phyloP scores from a whole-genome alignment of 805 yeast species.

The Lipomyces kockii region DNA sequence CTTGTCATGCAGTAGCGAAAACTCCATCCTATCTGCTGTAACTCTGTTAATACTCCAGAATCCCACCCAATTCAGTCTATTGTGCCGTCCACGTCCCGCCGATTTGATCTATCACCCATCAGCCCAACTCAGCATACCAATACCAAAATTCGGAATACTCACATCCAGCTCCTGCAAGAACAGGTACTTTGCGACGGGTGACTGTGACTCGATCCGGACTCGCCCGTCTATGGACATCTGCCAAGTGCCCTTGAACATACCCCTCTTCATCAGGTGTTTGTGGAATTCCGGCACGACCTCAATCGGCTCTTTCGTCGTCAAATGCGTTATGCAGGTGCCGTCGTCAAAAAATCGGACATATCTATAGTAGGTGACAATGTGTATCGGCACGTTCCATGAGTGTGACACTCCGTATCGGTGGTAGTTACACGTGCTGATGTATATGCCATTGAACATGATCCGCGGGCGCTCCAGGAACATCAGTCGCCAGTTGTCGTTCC shows the following conservation, averaged over 20 bases:
- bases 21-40: slow-evolving; percentile 57
- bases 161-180: slow-evolving; percentile 42
- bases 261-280: slow-evolving; percentile 36
- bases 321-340: slow-evolving; percentile 72
- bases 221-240: slow-evolving; percentile 32
- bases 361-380: slow-evolving; percentile 85
- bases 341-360: slow-evolving; percentile 79
- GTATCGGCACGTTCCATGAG: slow-evolving; percentile 72
- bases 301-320: slow-evolving; percentile 74
- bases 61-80: slow-evolving; percentile 71
- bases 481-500: slow-evolving; percentile 46
- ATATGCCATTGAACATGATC: slow-evolving; percentile 78
- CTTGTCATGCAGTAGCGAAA: slow-evolving; percentile 71
- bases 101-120: slow-evolving; percentile 57
- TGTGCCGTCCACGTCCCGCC: slow-evolving; percentile 66
- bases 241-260: slow-evolving; percentile 34
- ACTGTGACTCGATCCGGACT: slow-evolving; percentile 32
- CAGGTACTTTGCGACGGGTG: slow-evolving; percentile 33
- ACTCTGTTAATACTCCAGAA: slow-evolving; percentile 63
- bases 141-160: slow-evolving; percentile 34
- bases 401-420: slow-evolving; percentile 79
- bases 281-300: slow-evolving; percentile 63
- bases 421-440: slow-evolving; percentile 83
- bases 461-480: slow-evolving; percentile 74
- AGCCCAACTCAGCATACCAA: background rate